Evolutionary conservation across 169 alveolate genomes (phyloP).

Genomic region (Cryptosporidium tyzzeri): DNA sequence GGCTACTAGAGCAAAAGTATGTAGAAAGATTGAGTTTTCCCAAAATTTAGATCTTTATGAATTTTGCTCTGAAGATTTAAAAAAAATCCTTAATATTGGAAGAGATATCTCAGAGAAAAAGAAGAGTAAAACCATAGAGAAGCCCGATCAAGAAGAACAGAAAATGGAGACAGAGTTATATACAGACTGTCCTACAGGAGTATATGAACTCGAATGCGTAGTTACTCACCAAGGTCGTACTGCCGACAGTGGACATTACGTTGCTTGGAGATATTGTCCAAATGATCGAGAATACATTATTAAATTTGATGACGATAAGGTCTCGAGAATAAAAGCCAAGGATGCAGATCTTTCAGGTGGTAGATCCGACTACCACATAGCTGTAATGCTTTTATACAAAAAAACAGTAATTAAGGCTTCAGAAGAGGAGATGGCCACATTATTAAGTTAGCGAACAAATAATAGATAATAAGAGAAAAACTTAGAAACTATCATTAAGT

Average conservation of each 20-base stretch:
- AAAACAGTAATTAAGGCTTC: slow-evolving; percentile 71
- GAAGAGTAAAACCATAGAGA: slow-evolving; percentile 79
- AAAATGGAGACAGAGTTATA: slow-evolving; percentile 74
- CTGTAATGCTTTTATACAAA: slow-evolving; percentile 86
- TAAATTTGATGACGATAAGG: slow-evolving; percentile 90
- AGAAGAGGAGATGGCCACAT: slow-evolving; percentile 77
- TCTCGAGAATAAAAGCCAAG: slow-evolving; percentile 84
- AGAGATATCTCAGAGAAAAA: slow-evolving; percentile 85
- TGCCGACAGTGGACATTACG: slow-evolving; percentile 97
- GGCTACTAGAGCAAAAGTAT: slow-evolving; percentile 95
- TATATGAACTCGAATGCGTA: slow-evolving; percentile 92
- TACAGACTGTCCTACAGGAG: slow-evolving; percentile 89
- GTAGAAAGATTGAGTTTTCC: slow-evolving; percentile 93
- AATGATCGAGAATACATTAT: slow-evolving; percentile 65
- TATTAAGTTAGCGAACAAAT: slow-evolving; percentile 15
- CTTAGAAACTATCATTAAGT: slow-evolving; percentile 31
- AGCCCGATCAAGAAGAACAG: slow-evolving; percentile 56
- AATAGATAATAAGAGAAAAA: slow-evolving; percentile 5
- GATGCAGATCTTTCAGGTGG: slow-evolving; percentile 91
- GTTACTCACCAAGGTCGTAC: slow-evolving; percentile 98
- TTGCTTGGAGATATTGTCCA: slow-evolving; percentile 90
- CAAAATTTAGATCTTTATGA: slow-evolving; percentile 91
- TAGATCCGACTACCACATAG: slow-evolving; percentile 90
- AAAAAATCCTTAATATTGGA: slow-evolving; percentile 83
- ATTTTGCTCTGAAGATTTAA: slow-evolving; percentile 92